Evolutionary conservation across 768 basidiomycete genomes (phyloP).

Genomic region (Ramaria sp.): DNA sequence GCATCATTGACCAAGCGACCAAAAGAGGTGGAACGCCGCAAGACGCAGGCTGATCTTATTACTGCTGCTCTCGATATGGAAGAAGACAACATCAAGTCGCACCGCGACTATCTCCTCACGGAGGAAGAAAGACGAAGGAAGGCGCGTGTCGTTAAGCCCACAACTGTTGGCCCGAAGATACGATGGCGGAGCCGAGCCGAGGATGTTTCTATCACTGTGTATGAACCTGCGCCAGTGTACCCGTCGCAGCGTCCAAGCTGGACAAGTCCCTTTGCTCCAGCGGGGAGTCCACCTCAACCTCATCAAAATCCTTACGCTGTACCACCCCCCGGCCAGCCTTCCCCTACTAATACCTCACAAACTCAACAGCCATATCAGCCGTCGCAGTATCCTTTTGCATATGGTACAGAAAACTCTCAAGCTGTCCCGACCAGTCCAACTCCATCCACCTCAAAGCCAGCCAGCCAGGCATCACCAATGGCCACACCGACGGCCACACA

Average conservation of each 20-base stretch:
- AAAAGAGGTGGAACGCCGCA: slow-evolving; percentile 38
- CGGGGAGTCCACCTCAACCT: background rate
- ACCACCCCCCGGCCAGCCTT: background rate
- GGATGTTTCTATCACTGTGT: slow-evolving; percentile 34
- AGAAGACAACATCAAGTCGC: slow-evolving; percentile 71
- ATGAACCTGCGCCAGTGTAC: background rate
- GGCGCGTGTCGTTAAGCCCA: slow-evolving; percentile 49
- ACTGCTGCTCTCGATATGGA: slow-evolving; percentile 77
- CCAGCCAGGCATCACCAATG: background rate
- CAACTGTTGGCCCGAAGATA: slow-evolving; percentile 54
- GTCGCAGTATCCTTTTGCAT: background rate
- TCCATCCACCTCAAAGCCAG: slow-evolving; percentile 9
- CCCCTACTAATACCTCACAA: background rate
- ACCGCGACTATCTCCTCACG: slow-evolving; percentile 63
- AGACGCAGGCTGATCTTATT: slow-evolving; percentile 78
- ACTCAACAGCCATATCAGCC: background rate
- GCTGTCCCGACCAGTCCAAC: slow-evolving; percentile 1
- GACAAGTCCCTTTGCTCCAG: slow-evolving; percentile 1
- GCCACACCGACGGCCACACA: background rate
- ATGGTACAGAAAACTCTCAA: background rate
- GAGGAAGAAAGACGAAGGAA: slow-evolving; percentile 78
- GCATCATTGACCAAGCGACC: slow-evolving; percentile 47
- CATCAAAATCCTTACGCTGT: slow-evolving; percentile 1
- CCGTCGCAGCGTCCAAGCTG: slow-evolving; percentile 2
- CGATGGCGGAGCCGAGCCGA: slow-evolving; percentile 64